Evolutionary conservation across 495 filamentous ascomycete species (phyloP).

Genomic region (Talaromyces borbonicus): DNA sequence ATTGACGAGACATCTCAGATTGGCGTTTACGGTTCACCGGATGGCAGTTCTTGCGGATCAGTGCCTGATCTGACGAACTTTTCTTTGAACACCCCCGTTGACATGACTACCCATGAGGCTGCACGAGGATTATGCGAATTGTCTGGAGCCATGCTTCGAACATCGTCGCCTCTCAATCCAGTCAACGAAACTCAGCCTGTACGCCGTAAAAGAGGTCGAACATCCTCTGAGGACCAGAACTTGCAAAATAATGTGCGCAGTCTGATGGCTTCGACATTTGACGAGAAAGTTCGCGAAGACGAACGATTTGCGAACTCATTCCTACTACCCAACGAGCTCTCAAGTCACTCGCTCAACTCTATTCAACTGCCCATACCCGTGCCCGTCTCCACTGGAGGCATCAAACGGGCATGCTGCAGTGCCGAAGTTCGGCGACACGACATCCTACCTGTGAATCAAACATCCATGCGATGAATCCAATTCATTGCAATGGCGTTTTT

Average conservation of each 20-base stretch:
- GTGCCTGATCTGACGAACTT: conserved; percentile 41
- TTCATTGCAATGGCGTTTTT: too few species aligned
- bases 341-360: conserved; percentile 12
- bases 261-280: conserved; percentile 25
- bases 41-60: conserved; percentile 43
- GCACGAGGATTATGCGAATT: conserved; percentile 61
- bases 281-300: conserved; percentile 29
- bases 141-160: conserved; percentile 24
- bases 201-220: conserved; percentile 59
- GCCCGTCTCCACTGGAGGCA: conserved; percentile 30
- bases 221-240: conserved; percentile 53
- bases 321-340: conserved; percentile 15
- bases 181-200: conserved; percentile 22
- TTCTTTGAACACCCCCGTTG: conserved; percentile 39
- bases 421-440: conserved; percentile 6
- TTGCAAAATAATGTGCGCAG: conserved; percentile 70
- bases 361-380: conserved; percentile 13
- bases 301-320: conserved; percentile 32
- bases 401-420: conserved; percentile 37
- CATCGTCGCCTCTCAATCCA: conserved; percentile 6
- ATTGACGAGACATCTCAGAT: conserved; percentile 42
- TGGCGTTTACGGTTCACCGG: conserved; percentile 47
- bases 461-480: conserved; percentile 4
- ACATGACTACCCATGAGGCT: conserved; percentile 41
- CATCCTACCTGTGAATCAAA: background rate